Percentiles rank a stretch among this genome's conserved stretches.
Conservation (phyloP, 192 early-diverging fungal species). For the Chytriomyces sp. region DNA sequence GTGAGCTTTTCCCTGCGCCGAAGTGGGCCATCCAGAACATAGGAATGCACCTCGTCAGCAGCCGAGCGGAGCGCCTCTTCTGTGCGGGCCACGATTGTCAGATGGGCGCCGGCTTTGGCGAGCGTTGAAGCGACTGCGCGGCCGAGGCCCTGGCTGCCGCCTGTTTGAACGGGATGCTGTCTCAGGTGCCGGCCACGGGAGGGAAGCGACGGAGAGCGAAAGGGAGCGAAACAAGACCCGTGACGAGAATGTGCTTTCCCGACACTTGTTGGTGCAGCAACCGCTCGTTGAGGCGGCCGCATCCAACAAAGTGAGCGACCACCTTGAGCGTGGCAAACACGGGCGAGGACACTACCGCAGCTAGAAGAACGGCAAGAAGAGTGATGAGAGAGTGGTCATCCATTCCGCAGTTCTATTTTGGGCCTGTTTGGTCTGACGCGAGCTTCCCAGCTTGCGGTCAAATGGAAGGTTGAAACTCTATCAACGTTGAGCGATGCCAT, state of each 20-base stretch:
- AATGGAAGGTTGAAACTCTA: too few species aligned
- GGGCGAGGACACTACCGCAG: too few species aligned
- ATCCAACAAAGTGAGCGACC: conserved; percentile 17
- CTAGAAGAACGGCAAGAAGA: conserved; percentile 2
- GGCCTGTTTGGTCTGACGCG: too few species aligned
- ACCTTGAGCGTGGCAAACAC: conserved; percentile 30
- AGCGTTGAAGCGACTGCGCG: conserved; percentile 38
- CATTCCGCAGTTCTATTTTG: too few species aligned
- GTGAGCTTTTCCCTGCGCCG: neutral
- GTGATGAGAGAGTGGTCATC: too few species aligned
- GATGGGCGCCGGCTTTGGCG: conserved; percentile 40
- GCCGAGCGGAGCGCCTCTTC: conserved; percentile 22
- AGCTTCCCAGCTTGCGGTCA: too few species aligned
- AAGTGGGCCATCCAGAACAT: neutral
- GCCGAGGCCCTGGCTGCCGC: conserved; percentile 46
- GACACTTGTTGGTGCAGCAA: neutral
- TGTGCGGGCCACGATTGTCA: conserved; percentile 51
- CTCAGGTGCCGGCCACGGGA: neutral
- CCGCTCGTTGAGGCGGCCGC: neutral
- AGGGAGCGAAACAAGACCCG: conserved; percentile 37
- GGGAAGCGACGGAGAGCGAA: too few species aligned
- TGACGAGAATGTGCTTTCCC: conserved; percentile 46
- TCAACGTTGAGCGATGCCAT: too few species aligned
- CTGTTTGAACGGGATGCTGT: neutral
- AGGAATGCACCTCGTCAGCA: neutral